Conservation (phyloP, 2,329 filamentous ascomycete species). For the Penicillium brasilianum region DNA sequence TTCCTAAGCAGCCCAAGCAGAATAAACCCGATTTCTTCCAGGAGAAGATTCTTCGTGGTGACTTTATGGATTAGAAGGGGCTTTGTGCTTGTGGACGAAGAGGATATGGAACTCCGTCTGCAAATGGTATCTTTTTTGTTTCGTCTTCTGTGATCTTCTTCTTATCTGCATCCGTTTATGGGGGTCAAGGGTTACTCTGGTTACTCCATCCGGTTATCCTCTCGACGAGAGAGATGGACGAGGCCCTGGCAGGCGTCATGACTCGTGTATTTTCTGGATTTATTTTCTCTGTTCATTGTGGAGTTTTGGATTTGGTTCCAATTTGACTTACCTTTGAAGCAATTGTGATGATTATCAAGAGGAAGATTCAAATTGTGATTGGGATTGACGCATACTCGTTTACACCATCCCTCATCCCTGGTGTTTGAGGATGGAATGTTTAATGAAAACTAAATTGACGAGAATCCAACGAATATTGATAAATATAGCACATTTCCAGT, state of each 20-base stretch:
- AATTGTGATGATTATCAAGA: neutral
- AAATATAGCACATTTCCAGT: neutral
- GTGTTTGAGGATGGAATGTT: slow-evolving; percentile 16
- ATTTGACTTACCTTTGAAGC: neutral
- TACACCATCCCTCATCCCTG: slow-evolving; percentile 13
- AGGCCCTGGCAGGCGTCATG: neutral
- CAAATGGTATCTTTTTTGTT: neutral
- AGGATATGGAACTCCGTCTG: neutral
- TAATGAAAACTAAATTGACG: slow-evolving; percentile 12
- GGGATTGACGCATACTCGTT: neutral
- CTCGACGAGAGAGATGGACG: neutral
- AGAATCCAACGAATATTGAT: slow-evolving; percentile 3
- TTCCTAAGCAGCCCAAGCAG: slow-evolving; percentile 54
- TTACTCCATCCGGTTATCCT: neutral
- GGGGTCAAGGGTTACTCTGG: neutral
- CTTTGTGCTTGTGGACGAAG: neutral
- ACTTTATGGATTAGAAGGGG: slow-evolving; percentile 85
- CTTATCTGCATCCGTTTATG: neutral
- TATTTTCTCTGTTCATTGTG: slow-evolving; percentile 1
- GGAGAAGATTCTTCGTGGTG: slow-evolving; percentile 94
- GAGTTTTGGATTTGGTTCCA: neutral
- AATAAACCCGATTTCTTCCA: slow-evolving; percentile 91
- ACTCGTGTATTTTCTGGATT: slow-evolving; percentile 9
- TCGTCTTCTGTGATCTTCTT: neutral
- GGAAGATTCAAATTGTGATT: slow-evolving; percentile 8